These are phyloP conservation scores for Penicillium sp. DNA, from an alignment of 2,329 filamentous ascomycete species.

Conservation along the genomic window DNA sequence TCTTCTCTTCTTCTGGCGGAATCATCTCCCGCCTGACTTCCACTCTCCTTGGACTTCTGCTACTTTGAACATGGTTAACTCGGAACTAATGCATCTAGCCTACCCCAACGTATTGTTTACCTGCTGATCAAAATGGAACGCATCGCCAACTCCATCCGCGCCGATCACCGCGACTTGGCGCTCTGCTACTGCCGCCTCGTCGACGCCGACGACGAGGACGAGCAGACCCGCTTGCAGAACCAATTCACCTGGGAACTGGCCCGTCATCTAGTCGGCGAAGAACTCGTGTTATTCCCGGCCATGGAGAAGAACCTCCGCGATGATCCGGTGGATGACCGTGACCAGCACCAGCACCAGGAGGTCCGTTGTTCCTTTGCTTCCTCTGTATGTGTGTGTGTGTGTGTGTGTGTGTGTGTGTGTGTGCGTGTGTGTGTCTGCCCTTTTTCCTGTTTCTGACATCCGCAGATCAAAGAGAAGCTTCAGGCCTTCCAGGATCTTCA, in stretches of 20 bases:
- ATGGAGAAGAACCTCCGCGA: constrained; percentile 54
- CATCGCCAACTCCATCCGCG: constrained; percentile 44
- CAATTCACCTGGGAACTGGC: constrained; percentile 59
- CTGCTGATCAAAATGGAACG: constrained; percentile 25
- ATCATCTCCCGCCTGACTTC: background rate
- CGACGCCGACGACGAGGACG: constrained; percentile 46
- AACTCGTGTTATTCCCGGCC: constrained; percentile 60
- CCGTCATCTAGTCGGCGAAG: constrained; percentile 57
- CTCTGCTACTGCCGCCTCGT: constrained; percentile 51
- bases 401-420: too few species aligned
- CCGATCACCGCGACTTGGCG: constrained; percentile 49
- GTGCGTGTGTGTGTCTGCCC: too few species aligned
- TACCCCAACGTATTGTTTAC: too few species aligned
- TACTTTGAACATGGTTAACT: too few species aligned
- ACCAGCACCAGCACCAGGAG: constrained; percentile 53
- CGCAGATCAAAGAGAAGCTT: constrained; percentile 57
- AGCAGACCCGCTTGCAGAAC: constrained; percentile 53
- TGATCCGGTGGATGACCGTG: constrained; percentile 50
- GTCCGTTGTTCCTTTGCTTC: constrained; percentile 31
- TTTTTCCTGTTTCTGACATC: too few species aligned
- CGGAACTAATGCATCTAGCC: too few species aligned
- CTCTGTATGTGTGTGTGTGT: too few species aligned
- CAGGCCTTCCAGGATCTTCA: constrained; percentile 55
- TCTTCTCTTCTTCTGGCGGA: background rate
- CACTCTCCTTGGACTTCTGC: too few species aligned